A percentile compares a stretch with the other conserved stretches of the same genome.
Evolutionary conservation across 108 stramenopile species (phyloP).

Genomic region (Nitzschia inconspicua): DNA sequence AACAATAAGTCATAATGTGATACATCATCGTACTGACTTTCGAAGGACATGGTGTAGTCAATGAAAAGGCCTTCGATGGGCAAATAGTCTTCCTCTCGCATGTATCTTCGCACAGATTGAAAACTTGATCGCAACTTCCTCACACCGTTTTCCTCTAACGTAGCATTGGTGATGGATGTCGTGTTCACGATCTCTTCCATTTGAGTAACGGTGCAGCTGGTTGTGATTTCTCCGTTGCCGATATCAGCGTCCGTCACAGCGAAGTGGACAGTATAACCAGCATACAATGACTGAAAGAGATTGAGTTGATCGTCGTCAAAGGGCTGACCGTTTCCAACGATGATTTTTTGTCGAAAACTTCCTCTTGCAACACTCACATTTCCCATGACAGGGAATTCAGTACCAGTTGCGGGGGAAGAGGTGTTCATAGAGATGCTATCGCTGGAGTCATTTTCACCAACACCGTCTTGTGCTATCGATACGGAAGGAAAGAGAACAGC

Average conservation of each 20-base stretch:
- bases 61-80: no score
- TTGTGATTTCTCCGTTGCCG: neutral
- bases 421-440: no score
- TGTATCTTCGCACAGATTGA: conserved; percentile 5
- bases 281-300: conserved; percentile 20
- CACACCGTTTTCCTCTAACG: neutral
- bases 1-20: conserved; percentile 41
- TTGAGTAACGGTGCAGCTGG: conserved; percentile 2
- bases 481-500: no score
- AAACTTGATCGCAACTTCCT: neutral
- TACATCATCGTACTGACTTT: conserved; percentile 44
- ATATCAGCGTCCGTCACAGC: neutral
- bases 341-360: conserved; percentile 27
- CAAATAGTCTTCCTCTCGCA: no score
- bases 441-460: no score
- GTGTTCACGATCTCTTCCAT: neutral
- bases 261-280: conserved; percentile 30
- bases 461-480: no score
- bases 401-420: no score
- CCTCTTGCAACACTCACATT: neutral
- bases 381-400: no score
- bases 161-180: neutral
- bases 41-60: conserved; percentile 42
- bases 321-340: conserved; percentile 18
- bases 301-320: conserved; percentile 12